phyloP scores from a whole-genome alignment of 164 flowering plant species.

The Taxillus chinensis region DNA sequence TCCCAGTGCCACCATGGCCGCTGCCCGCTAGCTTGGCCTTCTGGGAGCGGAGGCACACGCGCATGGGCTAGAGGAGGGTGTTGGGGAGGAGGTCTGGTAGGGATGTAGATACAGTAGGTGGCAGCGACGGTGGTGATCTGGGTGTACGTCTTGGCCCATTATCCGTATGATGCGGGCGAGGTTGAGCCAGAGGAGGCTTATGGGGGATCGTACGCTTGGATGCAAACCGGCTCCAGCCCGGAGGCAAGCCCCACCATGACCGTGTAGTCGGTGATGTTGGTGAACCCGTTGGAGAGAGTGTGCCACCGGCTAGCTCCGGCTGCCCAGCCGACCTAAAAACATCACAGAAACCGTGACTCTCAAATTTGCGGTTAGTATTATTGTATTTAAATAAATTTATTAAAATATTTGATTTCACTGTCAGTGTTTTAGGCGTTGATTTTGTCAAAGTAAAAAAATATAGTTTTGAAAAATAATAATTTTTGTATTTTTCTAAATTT shows the following conservation, averaged over 20 bases:
- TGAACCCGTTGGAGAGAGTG: slow-evolving; percentile 88
- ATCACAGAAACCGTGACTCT: slow-evolving; percentile 67
- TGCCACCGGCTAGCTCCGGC: slow-evolving; percentile 89
- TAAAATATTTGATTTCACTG: too few relatives aligned
- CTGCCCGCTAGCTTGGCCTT: slow-evolving; percentile 78
- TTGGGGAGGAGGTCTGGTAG: slow-evolving; percentile 78
- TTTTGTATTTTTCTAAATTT: too few relatives aligned
- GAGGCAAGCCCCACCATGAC: slow-evolving; percentile 79
- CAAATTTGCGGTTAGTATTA: too few relatives aligned
- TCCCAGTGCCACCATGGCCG: slow-evolving; percentile 76
- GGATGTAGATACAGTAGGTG: slow-evolving; percentile 60
- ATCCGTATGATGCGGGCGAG: slow-evolving; percentile 51
- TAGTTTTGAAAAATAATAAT: too few relatives aligned
- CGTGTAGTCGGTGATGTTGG: slow-evolving; percentile 94
- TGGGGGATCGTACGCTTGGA: slow-evolving; percentile 90
- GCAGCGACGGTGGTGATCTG: slow-evolving; percentile 76
- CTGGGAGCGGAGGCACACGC: slow-evolving; percentile 77
- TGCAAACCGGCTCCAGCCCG: slow-evolving; percentile 85
- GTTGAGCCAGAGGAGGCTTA: slow-evolving; percentile 61
- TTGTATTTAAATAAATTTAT: too few relatives aligned
- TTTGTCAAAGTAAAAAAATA: too few relatives aligned
- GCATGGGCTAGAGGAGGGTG: slow-evolving; percentile 64
- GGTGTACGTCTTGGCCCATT: slow-evolving; percentile 72
- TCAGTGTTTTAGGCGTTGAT: too few relatives aligned
- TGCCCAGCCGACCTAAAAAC: slow-evolving; percentile 82